Evolutionary conservation across 345 rosid genomes (phyloP), one percentile per base, ranked within the genome.

Genomic region (Laguncularia racemosa): DNA sequence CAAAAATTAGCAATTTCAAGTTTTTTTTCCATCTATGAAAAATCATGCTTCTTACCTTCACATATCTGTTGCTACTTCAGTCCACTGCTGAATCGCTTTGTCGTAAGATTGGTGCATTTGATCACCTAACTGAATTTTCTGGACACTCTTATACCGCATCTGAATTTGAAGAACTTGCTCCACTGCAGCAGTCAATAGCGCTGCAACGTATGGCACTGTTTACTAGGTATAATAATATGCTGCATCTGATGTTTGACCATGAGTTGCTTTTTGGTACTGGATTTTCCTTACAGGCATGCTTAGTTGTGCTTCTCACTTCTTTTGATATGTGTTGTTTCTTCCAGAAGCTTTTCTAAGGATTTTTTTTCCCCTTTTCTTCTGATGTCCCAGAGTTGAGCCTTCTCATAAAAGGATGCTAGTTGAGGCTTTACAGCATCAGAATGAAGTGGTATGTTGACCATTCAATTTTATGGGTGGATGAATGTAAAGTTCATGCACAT

Each of bases 401-500:
- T 78, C 90, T 65, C 99, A 93, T 64, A 93, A 93, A 72, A 87
- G 90, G 76, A 89, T 89, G 96, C 95, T 93, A 60, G 99, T 93
- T 68, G 99, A 93, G 77, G 95, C 96, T 67, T 73, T 93, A 44
- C 97, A 82, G 70, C 85, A 79, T 76, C 97, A 93, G 76, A 93
- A 93, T 68, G 99, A 93, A 89, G 96, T 93, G 89, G 99, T 89
- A 87, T 46, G 59, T 62, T 53, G 70, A 51, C 43, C 16, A 45
- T 19, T 14, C 48, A 20, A 4, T 12, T 33, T 33, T 7, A 33
- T 1, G 7, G 40, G 40, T 10, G 7, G 40, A 7, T 33, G 40
- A 33, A 33, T 33, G 40, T 33, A 6, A 33, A 33, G 9, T 33
- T 33, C 7, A 33, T 33, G 40, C 11, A 33, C 40, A 6, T 33